Conservation (phyloP, 108 stramenopile species). For the Nitzschia sp. region DNA sequence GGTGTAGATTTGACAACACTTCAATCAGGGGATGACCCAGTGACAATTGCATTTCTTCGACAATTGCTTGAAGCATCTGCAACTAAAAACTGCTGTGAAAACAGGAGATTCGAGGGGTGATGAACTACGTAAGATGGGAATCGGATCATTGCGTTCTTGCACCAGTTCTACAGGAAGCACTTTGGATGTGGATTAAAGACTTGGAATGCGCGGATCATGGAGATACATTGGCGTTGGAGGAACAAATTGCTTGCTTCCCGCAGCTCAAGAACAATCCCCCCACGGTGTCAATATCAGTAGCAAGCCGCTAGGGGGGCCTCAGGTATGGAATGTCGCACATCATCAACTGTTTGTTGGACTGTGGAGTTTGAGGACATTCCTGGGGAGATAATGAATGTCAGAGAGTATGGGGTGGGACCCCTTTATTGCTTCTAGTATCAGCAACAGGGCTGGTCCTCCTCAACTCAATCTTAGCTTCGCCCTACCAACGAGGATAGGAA, state of each 20-base stretch:
- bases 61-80: conserved; percentile 55
- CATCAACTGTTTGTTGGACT: conserved; percentile 70
- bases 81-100: neutral
- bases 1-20: conserved; percentile 32
- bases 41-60: conserved; percentile 77
- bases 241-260: conserved; percentile 80
- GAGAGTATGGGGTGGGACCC: conserved; percentile 79
- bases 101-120: conserved; percentile 1
- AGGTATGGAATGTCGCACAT: conserved; percentile 81
- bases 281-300: conserved; percentile 60
- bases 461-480: neutral
- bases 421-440: conserved; percentile 33
- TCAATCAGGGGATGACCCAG: conserved; percentile 79
- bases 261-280: conserved; percentile 73
- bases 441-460: conserved; percentile 10
- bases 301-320: conserved; percentile 72
- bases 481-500: neutral
- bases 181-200: conserved; percentile 45
- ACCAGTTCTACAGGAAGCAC: conserved; percentile 40
- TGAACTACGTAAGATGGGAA: conserved; percentile 3
- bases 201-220: conserved; percentile 64
- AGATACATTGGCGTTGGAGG: conserved; percentile 52
- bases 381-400: conserved; percentile 79
- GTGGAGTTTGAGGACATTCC: conserved; percentile 82
- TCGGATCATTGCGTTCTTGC: conserved; percentile 21